A percentile compares a stretch with the other conserved stretches of the same genome.
Conservation (phyloP, 2,329 filamentous ascomycete species). For the Aspergillus sp. region DNA sequence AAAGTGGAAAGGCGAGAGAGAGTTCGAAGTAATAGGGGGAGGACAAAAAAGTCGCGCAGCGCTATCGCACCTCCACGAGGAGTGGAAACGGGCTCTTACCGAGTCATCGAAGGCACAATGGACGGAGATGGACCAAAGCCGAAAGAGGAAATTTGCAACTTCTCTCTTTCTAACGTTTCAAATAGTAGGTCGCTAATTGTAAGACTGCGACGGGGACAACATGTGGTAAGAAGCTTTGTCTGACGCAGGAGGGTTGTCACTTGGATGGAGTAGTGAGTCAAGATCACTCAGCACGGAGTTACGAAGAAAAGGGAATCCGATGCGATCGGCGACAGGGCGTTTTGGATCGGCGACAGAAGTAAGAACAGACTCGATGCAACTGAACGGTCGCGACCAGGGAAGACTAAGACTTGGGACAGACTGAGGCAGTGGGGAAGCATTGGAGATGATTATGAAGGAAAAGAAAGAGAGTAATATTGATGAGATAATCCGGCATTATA, state of each 20-base stretch:
- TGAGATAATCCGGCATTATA: not conserved
- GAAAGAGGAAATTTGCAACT: conserved; percentile 1
- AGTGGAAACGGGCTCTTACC: conserved; percentile 19
- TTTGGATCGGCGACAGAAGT: not conserved
- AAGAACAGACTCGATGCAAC: not conserved
- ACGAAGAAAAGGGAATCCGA: not conserved
- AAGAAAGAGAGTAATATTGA: not conserved
- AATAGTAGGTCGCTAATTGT: not conserved
- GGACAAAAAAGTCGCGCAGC: conserved; percentile 19
- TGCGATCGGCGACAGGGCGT: not conserved
- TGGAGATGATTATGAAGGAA: not conserved
- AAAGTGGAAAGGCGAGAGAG: conserved; percentile 4
- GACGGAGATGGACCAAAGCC: not conserved
- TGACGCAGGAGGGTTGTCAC: not conserved
- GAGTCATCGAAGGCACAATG: conserved; percentile 20
- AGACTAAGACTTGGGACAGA: not conserved
- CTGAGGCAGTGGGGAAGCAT: conserved; percentile 1
- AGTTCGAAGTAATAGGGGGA: conserved; percentile 10
- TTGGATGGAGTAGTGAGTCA: conserved; percentile 6
- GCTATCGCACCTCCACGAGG: conserved; percentile 23
- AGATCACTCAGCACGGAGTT: not conserved
- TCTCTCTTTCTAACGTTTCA: not conserved
- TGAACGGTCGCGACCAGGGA: not conserved
- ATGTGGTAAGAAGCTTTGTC: not conserved
- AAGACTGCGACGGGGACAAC: not conserved